phyloP scores from a whole-genome alignment of 192 early-diverging fungal genomes.

The Mortierella alpina region DNA sequence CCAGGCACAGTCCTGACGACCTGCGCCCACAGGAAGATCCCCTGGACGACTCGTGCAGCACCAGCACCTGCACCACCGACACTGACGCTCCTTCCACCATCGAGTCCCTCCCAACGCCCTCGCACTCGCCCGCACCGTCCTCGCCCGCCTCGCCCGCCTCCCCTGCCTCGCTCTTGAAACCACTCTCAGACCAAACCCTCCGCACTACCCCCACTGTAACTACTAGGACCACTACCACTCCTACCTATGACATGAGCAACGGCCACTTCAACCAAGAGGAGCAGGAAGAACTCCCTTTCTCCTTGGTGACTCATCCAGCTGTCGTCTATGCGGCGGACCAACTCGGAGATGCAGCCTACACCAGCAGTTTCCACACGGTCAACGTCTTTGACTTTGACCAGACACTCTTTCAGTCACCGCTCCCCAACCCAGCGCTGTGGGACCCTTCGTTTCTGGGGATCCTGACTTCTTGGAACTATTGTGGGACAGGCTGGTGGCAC shows the following conservation, averaged over 20 bases:
- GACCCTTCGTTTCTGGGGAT: conserved; percentile 62
- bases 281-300: neutral
- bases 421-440: conserved; percentile 71
- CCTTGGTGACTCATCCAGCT: conserved; percentile 29
- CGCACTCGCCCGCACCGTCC: neutral
- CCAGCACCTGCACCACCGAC: too few species aligned
- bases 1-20: too few species aligned
- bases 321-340: conserved; percentile 29
- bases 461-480: conserved; percentile 60
- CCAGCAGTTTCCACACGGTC: conserved; percentile 20
- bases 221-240: neutral
- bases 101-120: neutral
- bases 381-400: conserved; percentile 76
- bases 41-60: too few species aligned
- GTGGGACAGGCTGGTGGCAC: conserved; percentile 68
- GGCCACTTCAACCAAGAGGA: neutral
- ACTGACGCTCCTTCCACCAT: too few species aligned
- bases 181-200: too few species aligned
- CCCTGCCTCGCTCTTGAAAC: neutral
- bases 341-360: conserved; percentile 11
- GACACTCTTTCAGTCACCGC: conserved; percentile 71
- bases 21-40: too few species aligned
- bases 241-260: too few species aligned
- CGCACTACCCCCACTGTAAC: neutral
- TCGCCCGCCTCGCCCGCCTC: neutral